These are phyloP conservation scores for Athelia sp. DNA, from an alignment of 1,284 basidiomycete species.

Conservation along the genomic window DNA sequence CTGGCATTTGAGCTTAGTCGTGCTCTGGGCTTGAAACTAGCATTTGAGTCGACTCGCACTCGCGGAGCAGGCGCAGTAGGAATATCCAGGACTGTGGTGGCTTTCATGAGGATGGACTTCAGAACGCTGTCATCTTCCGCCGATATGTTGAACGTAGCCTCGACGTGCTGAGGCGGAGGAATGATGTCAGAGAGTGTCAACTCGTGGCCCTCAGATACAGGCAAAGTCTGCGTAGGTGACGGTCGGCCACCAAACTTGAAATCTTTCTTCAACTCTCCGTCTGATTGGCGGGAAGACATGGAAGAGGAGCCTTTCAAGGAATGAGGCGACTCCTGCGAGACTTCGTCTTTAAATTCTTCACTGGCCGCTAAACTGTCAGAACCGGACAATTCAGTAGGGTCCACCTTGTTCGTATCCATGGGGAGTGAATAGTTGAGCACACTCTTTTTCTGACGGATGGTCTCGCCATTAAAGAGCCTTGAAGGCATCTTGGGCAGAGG, in stretches of 20 bases:
- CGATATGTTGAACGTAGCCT: conserved; percentile 41
- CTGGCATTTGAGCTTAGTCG: conserved; percentile 18
- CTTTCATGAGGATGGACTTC: conserved; percentile 54
- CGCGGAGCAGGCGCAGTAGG: conserved; percentile 22
- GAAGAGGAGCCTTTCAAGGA: conserved; percentile 25
- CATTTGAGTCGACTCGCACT: conserved; percentile 38
- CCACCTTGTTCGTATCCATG: conserved; percentile 15
- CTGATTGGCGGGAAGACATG: conserved; percentile 43
- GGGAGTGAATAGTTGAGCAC: conserved; percentile 6
- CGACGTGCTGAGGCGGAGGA: conserved; percentile 50
- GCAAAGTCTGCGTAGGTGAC: conserved; percentile 19
- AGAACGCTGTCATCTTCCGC: conserved; percentile 51
- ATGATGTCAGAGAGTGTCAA: conserved; percentile 71
- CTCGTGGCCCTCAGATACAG: conserved; percentile 20
- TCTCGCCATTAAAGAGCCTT: not conserved
- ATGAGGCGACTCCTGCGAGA: not conserved
- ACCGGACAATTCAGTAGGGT: conserved; percentile 15
- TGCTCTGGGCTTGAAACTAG: conserved; percentile 30
- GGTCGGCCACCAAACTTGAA: conserved; percentile 62
- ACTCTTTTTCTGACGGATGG: not conserved
- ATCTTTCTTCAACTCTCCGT: conserved; percentile 59
- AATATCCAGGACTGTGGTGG: conserved; percentile 23
- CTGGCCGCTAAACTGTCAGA: not conserved
- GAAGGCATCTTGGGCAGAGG: conserved; percentile 34
- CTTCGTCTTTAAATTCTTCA: not conserved